Evolutionary conservation across 805 yeast genomes (phyloP).

Genomic region (Hanseniaspora pseudoguilliermondii): DNA sequence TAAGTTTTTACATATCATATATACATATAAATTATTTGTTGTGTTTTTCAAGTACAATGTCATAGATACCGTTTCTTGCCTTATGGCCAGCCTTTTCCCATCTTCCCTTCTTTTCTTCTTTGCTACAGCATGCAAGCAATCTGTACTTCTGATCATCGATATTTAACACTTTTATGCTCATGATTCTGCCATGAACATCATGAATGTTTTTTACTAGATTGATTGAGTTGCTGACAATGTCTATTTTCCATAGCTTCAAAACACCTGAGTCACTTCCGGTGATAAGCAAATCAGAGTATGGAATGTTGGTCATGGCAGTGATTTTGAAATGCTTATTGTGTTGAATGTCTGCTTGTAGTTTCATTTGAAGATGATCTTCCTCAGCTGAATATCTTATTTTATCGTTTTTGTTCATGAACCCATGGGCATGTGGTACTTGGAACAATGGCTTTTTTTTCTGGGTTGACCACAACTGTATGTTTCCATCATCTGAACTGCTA

Average conservation of each 20-base stretch:
- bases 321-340: conserved; percentile 68
- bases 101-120: conserved; percentile 82
- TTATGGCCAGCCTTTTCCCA: conserved; percentile 57
- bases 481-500: conserved; percentile 93
- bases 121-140: conserved; percentile 56
- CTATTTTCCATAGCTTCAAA: conserved; percentile 65
- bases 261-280: conserved; percentile 83
- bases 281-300: conserved; percentile 70
- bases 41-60: conserved; percentile 36
- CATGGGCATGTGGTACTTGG: conserved; percentile 65
- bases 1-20: conserved; percentile 14
- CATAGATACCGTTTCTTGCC: conserved; percentile 61
- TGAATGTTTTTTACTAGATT: conserved; percentile 41
- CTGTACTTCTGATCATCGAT: conserved; percentile 43
- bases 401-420: conserved; percentile 36
- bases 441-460: conserved; percentile 79
- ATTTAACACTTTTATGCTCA: conserved; percentile 43
- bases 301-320: conserved; percentile 67
- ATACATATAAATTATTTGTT: background rate
- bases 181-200: conserved; percentile 58
- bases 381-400: conserved; percentile 41
- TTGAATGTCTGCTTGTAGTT: conserved; percentile 45
- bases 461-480: conserved; percentile 75
- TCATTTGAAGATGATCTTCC: conserved; percentile 26
- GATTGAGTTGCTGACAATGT: conserved; percentile 51